Base-by-base conservation (phyloP, 2,329 filamentous ascomycete species). In the Botrytis aclada region DNA sequence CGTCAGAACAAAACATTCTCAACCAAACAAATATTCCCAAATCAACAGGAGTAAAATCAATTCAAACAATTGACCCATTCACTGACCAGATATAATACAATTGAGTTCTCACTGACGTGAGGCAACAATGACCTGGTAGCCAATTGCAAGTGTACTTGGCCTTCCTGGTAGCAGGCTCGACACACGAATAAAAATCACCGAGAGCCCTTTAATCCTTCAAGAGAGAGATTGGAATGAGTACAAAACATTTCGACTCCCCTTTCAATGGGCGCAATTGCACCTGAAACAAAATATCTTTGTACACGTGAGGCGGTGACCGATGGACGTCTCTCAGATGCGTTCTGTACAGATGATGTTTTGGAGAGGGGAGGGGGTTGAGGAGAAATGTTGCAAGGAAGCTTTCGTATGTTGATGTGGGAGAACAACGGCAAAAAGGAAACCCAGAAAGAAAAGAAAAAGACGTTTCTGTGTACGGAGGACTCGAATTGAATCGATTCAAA, bases 121-220 rank as follows among this genome's bases (percentile, higher is more conserved):
- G 75, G 54, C 75, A 74, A 74, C 73, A 76, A 70, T 74, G 72
- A 72, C 71, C 73, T 71, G 66, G 66, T 72, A 76, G 71, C 76
- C 77, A 79, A 78, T 78, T 71, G 74, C 65, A 37, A 47, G 47
- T 67, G 51, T 72, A 61, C 39, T 67, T 77, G 76, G 78, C 72
- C 61, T 76, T 77, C 41, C 64, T 54, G 29, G 60, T 54, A 64
- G 43, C 22, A 39, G 60, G 32, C 43, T n/a, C 60, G 65, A 56
- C 69, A 71, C 60, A 32, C 61, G 32, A 63, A 61, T 43, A 34
- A 54, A 34, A 54, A 64, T 71, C 63, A 56, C 60, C 60, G 70
- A 67, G 70, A 82, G 82, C 9, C 77, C 75, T 73, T 83, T 81
- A 37, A 82, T 74, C 10, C 79, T 78, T n/a, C 82, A 81, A 72